phyloP scores from a whole-genome alignment of 2,329 filamentous ascomycete species.

The Ophiosphaerella korrae region DNA sequence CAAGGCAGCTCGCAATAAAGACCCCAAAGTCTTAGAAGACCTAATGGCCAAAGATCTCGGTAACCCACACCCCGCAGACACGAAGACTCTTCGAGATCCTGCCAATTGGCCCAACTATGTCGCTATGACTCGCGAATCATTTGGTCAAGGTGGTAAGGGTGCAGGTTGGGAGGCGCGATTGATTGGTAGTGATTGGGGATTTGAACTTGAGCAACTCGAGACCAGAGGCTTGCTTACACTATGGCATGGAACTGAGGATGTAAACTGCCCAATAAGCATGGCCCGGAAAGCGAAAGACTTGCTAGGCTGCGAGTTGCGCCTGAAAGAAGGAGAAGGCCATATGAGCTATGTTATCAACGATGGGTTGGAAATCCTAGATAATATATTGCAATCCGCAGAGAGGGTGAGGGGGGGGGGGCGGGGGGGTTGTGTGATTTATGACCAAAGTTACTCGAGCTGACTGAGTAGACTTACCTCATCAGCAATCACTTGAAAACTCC shows the following conservation, averaged over 20 bases:
- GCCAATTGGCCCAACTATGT: conserved; percentile 28
- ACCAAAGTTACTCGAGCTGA: too few relatives aligned
- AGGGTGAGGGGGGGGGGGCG: too few relatives aligned
- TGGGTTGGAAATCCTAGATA: conserved; percentile 27
- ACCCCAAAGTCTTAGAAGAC: conserved; percentile 33
- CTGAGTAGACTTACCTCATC: too few relatives aligned
- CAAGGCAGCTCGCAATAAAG: conserved; percentile 29
- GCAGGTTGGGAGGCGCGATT: conserved; percentile 37
- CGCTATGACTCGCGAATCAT: conserved; percentile 31
- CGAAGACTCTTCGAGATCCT: conserved; percentile 25
- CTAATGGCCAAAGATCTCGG: conserved; percentile 28
- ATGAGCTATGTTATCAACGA: conserved; percentile 28
- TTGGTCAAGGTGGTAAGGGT: conserved; percentile 33
- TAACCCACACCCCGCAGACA: conserved; percentile 25
- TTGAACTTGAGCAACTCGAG: conserved; percentile 35
- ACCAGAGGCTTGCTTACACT: conserved; percentile 27
- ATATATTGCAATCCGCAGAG: background rate
- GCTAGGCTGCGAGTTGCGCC: conserved; percentile 21
- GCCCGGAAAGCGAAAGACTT: conserved; percentile 29
- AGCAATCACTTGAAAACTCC: too few relatives aligned
- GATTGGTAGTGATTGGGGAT: conserved; percentile 37
- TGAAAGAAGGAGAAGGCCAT: conserved; percentile 35
- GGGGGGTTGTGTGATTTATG: too few relatives aligned
- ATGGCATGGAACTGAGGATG: conserved; percentile 42
- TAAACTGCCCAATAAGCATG: conserved; percentile 31